A percentile compares a stretch with the other conserved stretches of the same genome.
Evolutionary conservation across 2,329 filamentous ascomycete species (phyloP).

Genomic region (Ilyonectria mors-panacis): DNA sequence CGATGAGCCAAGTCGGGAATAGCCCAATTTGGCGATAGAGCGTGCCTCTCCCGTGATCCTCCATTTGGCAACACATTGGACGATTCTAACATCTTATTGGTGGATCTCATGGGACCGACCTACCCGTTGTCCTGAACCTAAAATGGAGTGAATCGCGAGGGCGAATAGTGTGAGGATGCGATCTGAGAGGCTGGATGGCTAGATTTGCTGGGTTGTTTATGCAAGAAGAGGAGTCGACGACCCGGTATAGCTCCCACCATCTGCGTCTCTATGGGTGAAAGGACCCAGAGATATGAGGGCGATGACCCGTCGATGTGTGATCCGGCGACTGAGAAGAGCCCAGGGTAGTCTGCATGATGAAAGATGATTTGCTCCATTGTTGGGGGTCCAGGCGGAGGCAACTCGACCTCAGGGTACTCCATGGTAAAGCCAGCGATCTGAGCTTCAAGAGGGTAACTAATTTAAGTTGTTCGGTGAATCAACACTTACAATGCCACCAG

Average conservation of each 20-base stretch:
- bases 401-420: neutral
- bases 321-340: neutral
- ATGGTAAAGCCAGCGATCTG: neutral
- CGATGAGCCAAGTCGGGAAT: neutral
- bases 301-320: too few species aligned
- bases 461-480: neutral
- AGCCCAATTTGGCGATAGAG: neutral
- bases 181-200: neutral
- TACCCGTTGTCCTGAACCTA: neutral
- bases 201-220: neutral
- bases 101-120: conserved; percentile 6
- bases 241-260: neutral
- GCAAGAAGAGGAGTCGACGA: neutral
- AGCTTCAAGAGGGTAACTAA: neutral
- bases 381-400: neutral
- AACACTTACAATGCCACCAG: conserved; percentile 3
- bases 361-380: neutral
- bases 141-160: neutral
- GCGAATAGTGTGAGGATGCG: neutral
- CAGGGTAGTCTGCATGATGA: neutral
- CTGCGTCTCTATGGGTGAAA: neutral
- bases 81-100: neutral
- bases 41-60: neutral
- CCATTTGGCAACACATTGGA: neutral
- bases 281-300: neutral